phyloP scores from a whole-genome alignment of 129 eudicot genomes.

The Lonicera japonica region DNA sequence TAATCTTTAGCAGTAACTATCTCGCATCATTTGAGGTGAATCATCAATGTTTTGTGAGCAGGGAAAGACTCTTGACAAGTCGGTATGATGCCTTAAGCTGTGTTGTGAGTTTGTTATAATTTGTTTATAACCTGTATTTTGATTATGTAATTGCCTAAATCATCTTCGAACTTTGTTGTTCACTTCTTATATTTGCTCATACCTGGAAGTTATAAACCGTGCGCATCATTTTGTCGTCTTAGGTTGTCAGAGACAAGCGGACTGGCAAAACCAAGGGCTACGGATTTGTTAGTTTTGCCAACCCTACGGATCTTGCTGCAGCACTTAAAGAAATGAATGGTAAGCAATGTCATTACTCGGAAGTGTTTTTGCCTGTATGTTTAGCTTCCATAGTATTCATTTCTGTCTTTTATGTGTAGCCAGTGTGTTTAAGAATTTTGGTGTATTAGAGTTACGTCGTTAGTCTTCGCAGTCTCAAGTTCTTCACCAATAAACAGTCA shows the following conservation, averaged over 20 bases:
- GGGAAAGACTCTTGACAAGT: not conserved
- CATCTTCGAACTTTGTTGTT: not conserved
- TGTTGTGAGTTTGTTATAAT: not conserved
- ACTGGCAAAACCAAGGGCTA: conserved; percentile 97
- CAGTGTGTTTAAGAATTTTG: no score
- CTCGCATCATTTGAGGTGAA: not conserved
- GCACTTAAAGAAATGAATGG: conserved; percentile 99
- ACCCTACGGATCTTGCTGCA: conserved; percentile 79
- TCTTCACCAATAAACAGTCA: no score
- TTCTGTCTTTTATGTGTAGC: no score
- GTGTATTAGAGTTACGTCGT: no score
- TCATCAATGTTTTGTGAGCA: not conserved
- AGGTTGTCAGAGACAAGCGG: conserved; percentile 95
- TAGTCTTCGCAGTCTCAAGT: no score
- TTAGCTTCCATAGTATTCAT: not conserved
- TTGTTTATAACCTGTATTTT: not conserved
- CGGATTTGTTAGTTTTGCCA: conserved; percentile 93
- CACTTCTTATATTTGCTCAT: not conserved
- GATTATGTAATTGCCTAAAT: not conserved
- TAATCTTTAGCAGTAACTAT: no score
- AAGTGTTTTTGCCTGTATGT: not conserved
- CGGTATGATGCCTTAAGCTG: not conserved
- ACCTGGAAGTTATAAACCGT: not conserved
- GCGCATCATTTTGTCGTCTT: conserved; percentile 4
- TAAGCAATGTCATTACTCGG: conserved; percentile 15